Base-by-base conservation (phyloP, 2,329 filamentous ascomycete species). In the Huntiella abstrusa region DNA sequence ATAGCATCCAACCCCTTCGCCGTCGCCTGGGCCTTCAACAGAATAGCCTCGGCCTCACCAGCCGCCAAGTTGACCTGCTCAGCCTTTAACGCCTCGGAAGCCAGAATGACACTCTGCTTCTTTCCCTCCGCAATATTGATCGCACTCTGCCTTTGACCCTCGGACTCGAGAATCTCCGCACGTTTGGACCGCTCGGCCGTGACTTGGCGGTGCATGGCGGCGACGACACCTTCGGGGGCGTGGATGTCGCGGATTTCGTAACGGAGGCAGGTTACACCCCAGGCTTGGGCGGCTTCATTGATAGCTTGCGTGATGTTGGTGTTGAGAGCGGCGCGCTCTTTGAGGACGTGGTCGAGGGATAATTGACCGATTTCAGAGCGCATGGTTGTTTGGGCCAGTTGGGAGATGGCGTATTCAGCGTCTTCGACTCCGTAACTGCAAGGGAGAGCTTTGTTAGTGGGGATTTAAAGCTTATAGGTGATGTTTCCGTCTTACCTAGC, bases 211-310 rank as follows among this genome's bases (percentile, higher is more conserved):
- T 98, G 91, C 91, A 98, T 98, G 56, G 91, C 91, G 56, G 87
- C 84, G 51, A 96, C 88, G 10, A 98, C 91, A 43, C 82, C 81
- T 32, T 80, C 83, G 1, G 91, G 91, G 0, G 91, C 91, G 64
- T 98, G 91, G 57, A 98, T 98, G 62, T 98, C 91, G 54, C 91
- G 75, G 60, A 98, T 98, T 64, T 98, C 91, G 68, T 98, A 98
- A 49, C 91, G 81, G 51, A 98, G 71, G 59, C 91, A 98, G 33
- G 85, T 84, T 15, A 98, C 85, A 50, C 91, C 91, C 91, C 91
- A 98, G 46, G 88, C 88, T 56, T 92, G 81, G 4, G 91, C 88
- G 1, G 91, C 91, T 62, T 96, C 88, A 62, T 98, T 98, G 71
- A 98, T 96, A 38, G 91, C 88, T 48, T 84, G 80, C n/a, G 91